Conservation (phyloP, 2,329 filamentous ascomycete genomes). For the Alternaria longipes region DNA sequence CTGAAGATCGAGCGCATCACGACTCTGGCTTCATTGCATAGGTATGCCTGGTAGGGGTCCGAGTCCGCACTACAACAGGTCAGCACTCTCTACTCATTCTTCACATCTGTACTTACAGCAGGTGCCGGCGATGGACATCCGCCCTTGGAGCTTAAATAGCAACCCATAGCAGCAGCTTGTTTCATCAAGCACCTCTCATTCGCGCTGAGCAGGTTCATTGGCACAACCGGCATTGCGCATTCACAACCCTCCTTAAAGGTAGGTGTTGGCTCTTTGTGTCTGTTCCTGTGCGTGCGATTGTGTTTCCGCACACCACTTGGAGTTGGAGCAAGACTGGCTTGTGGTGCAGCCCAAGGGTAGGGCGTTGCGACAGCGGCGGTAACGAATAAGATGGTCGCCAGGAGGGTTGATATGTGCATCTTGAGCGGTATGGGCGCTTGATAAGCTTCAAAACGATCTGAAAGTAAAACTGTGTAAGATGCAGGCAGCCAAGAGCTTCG, state of each 20-base stretch:
- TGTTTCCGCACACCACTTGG: constrained; percentile 2
- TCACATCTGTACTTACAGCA: constrained; percentile 16
- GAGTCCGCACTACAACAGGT: constrained; percentile 21
- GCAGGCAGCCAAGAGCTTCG: constrained; percentile 3
- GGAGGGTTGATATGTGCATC: constrained; percentile 30
- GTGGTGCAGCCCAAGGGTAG: constrained; percentile 27
- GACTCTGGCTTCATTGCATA: not conserved
- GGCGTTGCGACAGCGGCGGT: constrained; percentile 29
- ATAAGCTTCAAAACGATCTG: not conserved
- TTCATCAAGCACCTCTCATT: constrained; percentile 35
- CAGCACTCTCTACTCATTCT: not conserved
- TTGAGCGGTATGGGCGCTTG: not conserved
- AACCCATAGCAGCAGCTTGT: constrained; percentile 25
- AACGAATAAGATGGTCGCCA: constrained; percentile 27
- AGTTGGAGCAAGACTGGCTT: constrained; percentile 10
- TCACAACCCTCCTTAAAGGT: constrained; percentile 37
- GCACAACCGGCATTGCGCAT: constrained; percentile 38
- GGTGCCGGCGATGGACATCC: constrained; percentile 31
- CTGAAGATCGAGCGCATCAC: not conserved
- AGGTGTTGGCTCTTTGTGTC: constrained; percentile 37
- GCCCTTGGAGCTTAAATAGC: constrained; percentile 26
- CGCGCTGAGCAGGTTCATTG: constrained; percentile 31
- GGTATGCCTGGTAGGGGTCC: constrained; percentile 18
- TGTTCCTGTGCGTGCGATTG: constrained; percentile 24
- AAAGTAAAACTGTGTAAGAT: not conserved